Conservation (phyloP, 1,284 basidiomycete species). For the Naganishia albida region DNA sequence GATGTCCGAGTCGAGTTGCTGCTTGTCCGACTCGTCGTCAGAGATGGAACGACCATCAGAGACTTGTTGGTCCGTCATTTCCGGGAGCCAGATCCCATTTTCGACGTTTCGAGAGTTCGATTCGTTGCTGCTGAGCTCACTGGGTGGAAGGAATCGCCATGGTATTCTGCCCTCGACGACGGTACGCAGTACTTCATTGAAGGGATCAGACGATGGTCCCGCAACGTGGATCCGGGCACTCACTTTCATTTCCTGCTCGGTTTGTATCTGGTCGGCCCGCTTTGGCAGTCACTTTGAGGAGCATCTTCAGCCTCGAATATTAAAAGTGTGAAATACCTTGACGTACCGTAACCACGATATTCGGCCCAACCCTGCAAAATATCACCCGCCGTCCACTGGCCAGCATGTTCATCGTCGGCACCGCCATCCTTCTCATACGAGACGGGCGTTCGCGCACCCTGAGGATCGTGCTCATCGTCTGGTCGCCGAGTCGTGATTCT, state of each 20-base stretch:
- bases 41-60: constrained; percentile 12
- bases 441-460: constrained; percentile 3
- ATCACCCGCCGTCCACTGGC: constrained; percentile 59
- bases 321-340: constrained; percentile 17
- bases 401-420: constrained; percentile 57
- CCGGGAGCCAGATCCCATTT: constrained; percentile 27
- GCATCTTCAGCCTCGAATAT: not conserved
- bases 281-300: constrained; percentile 69
- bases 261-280: constrained; percentile 83
- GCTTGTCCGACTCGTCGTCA: constrained; percentile 9
- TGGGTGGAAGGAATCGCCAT: constrained; percentile 71
- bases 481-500: constrained; percentile 39
- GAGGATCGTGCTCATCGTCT: constrained; percentile 54
- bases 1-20: not conserved
- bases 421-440: constrained; percentile 62
- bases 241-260: constrained; percentile 82
- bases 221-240: constrained; percentile 54
- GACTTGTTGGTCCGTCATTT: constrained; percentile 2
- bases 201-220: not conserved
- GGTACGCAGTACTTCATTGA: constrained; percentile 67
- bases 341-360: constrained; percentile 65
- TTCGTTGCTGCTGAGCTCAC: not conserved
- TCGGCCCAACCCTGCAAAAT: constrained; percentile 75
- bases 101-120: constrained; percentile 23
- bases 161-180: constrained; percentile 74